These are phyloP conservation scores for Russula sp. DNA, from an alignment of 768 basidiomycete species.

Conservation along the genomic window DNA sequence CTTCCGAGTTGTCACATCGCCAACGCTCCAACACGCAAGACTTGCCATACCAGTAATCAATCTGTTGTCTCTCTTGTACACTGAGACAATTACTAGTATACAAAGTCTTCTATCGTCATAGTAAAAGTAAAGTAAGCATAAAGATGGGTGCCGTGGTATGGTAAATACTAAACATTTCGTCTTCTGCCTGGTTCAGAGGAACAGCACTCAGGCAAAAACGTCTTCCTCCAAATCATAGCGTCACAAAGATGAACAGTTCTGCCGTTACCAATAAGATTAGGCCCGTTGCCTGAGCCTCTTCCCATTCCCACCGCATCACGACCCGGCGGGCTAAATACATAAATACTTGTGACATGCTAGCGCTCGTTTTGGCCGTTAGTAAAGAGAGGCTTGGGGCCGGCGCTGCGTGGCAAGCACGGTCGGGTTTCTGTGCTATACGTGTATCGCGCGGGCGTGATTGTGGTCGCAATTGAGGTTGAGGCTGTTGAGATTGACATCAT, in stretches of 20 bases:
- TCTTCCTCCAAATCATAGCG: neutral
- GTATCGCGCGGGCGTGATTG: conserved; percentile 33
- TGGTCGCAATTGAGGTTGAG: conserved; percentile 27
- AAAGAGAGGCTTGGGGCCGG: conserved; percentile 47
- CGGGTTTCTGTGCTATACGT: conserved; percentile 25
- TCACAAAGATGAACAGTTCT: conserved; percentile 21
- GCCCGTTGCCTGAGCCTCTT: conserved; percentile 49
- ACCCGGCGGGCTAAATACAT: conserved; percentile 66
- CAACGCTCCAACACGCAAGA: no score
- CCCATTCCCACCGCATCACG: conserved; percentile 63
- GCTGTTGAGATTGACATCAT: conserved; percentile 21
- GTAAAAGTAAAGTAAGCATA: no score
- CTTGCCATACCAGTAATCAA: no score
- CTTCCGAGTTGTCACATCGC: no score
- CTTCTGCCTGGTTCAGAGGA: conserved; percentile 23
- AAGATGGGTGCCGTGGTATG: no score
- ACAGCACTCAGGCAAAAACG: conserved; percentile 2
- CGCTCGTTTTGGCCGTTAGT: conserved; percentile 77
- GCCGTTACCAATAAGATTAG: conserved; percentile 39
- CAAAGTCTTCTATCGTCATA: no score
- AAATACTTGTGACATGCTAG: conserved; percentile 67
- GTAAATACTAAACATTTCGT: no score
- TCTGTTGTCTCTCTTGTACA: no score
- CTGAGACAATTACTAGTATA: no score
- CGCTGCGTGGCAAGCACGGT: conserved; percentile 4